Evolutionary conservation across 2,329 filamentous ascomycete genomes (phyloP), one percentile per base, ranked within the genome.

Genomic region (Aspergillus sp.): DNA sequence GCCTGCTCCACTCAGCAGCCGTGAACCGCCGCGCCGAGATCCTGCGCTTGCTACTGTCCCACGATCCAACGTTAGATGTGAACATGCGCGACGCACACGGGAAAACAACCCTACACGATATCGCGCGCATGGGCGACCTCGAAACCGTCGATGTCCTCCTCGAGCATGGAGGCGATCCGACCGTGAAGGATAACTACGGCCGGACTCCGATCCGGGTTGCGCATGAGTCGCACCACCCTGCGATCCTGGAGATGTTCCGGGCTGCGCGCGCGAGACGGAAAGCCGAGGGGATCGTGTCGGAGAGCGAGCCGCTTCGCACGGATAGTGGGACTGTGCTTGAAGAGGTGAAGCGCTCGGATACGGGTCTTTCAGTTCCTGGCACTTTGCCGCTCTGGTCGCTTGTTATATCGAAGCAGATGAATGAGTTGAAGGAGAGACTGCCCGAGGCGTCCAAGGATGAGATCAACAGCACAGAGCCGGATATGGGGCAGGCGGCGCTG

Each of bases 61-160:
- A 45, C 8, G 56, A 58, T n/a, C 17, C n/a, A 2, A 58, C 56
- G 4, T 17, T 58, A 4, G 56, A 58, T 25, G 50, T 58, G 5
- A 58, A 58, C 17, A 45, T 53, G 49, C 56, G 43, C 2, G 56
- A 58, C 15, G 50, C 33, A 1, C 37, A 58, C 25, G 56, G 56
- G 8, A 53, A 49, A 27, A 58, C 56, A 4, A 58, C 56, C 3
- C 45, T 58, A 6, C 56, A 58, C 23, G 56, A 58, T 14, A 52
- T 47, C 14, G 56, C 56, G 2, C 45, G 45, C 6, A 25, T 25
- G 19, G 37, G 45, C 3, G 27, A 54, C 37, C 31, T 17, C 1
- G 31, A 54, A 21, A 54, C 56, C 1, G 40, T 43, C 37, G 45
- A 49, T 7, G 45, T 54, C 9, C 56, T 58, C 2, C 56, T 58